Evolutionary conservation across 768 basidiomycete genomes (phyloP), one percentile per base, ranked within the genome.

Genomic region (Phanerodontia chrysosporium): DNA sequence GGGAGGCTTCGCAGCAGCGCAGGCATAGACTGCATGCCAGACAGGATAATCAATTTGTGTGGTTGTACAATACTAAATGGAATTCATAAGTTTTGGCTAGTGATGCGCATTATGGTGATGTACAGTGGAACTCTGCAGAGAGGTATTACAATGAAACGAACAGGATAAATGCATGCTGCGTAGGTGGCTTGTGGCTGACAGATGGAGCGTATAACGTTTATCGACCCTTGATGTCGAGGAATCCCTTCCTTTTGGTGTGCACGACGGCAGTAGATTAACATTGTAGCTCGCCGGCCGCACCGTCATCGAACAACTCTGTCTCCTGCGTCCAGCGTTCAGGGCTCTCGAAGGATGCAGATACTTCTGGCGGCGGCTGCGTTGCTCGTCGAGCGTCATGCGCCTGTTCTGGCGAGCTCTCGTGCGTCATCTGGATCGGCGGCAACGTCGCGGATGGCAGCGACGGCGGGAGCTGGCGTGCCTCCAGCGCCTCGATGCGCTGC

Each of bases 1-100:
- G 71, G 81, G 79, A 48, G 71, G 76, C 24, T 83, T 86, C 64
- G 70, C 71, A 5, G 45, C 58, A 18, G 68, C 73, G 45, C 72
- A 66, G 59, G 64, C 25, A 27, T 28, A 45, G n/a, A 10, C 27
- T 18, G 18, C 39, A 18, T 18, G 10, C 8, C 6, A 18, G 18
- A 18, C 9, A 42, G 39, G 39, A 42, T 42, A 42, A 42, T 4
- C 8, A 4, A 42, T 9, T 42, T n/a, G n/a, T n/a, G n/a, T n/a
- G n/a, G 18, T 42, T 42, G 39, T 42, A 42, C 18, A 10, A 18
- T 42, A 42, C 39, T 42, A 42, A 42, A 42, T 18, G 39, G 10
- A 42, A 42, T 42, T 8, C 18, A 42, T 18, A 42, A 18, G 18
- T 42, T 4, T 42, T 18, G 39, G 8, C 39, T 42, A 18, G 18